Percentiles rank a stretch among this genome's conserved stretches.
Evolutionary conservation across 2,329 filamentous ascomycete genomes (phyloP).

Genomic region (Aspergillus sp.): DNA sequence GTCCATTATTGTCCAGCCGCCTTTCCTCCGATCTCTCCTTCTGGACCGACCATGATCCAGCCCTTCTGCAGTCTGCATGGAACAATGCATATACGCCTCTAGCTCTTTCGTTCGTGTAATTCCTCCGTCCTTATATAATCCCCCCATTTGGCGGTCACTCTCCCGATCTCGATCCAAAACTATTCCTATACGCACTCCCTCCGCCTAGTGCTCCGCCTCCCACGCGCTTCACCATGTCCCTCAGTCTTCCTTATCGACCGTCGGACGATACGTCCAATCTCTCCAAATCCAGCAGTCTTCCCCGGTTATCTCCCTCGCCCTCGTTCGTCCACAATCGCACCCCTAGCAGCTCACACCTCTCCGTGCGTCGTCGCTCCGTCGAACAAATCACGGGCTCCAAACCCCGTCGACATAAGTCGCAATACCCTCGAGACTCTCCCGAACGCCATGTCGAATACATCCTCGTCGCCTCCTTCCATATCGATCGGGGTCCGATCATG

Average conservation of each 20-base stretch:
- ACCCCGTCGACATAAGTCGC: conserved; percentile 62
- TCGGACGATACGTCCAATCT: conserved; percentile 34
- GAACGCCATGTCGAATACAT: conserved; percentile 99
- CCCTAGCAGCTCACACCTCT: conserved; percentile 46
- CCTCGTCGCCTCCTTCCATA: conserved; percentile 93
- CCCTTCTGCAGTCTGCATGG: too few species aligned
- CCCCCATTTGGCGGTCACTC: background rate
- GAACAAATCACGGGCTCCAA: conserved; percentile 38
- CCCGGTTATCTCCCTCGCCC: conserved; percentile 59
- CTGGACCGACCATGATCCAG: too few species aligned
- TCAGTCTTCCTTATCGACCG: conserved; percentile 37
- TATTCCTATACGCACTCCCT: background rate
- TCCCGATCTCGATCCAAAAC: conserved; percentile 1
- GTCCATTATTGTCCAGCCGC: too few species aligned
- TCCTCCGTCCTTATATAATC: too few species aligned
- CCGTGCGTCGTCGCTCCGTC: conserved; percentile 36
- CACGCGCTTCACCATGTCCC: conserved; percentile 26
- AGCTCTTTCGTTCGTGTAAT: too few species aligned
- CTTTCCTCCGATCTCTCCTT: too few species aligned
- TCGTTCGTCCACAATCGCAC: conserved; percentile 53
- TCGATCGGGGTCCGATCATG: conserved; percentile 94
- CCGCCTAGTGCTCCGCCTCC: background rate
- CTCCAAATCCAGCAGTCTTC: conserved; percentile 50
- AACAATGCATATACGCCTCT: too few species aligned
- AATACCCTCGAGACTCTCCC: conserved; percentile 68